Evolutionary conservation across 257 asterid genomes (phyloP).

Genomic region (Scutellaria barbata): DNA sequence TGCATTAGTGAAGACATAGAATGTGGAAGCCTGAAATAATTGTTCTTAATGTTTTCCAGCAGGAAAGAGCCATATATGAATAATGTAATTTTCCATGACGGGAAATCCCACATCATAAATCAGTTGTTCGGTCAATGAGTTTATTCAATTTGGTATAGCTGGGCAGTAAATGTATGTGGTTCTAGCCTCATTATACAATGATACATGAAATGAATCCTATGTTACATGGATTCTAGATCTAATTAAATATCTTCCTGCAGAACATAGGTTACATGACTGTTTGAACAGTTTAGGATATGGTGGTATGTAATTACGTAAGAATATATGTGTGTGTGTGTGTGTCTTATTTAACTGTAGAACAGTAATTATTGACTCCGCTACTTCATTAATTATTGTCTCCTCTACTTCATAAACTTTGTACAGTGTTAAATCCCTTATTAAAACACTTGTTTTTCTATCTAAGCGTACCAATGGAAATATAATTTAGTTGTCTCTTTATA

Average conservation of each 20-base stretch:
- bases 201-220: neutral
- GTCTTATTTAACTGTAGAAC: slow-evolving; percentile 7
- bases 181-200: neutral
- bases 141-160: neutral
- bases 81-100: slow-evolving; percentile 1
- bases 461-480: slow-evolving; percentile 1
- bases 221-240: slow-evolving; percentile 1
- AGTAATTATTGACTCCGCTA: neutral
- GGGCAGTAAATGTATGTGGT: neutral
- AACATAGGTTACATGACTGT: neutral
- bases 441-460: slow-evolving; percentile 1
- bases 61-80: neutral
- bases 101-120: slow-evolving; percentile 5
- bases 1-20: slow-evolving; percentile 12
- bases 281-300: slow-evolving; percentile 12
- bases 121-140: neutral
- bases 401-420: slow-evolving; percentile 23
- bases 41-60: neutral
- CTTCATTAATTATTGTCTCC: no score
- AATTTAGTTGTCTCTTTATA: slow-evolving; percentile 19
- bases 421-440: neutral
- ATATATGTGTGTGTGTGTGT: neutral
- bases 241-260: neutral
- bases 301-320: neutral
- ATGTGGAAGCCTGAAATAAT: neutral